phyloP scores from a whole-genome alignment of 148 eudicot species.

The Nepenthes gracilis region DNA sequence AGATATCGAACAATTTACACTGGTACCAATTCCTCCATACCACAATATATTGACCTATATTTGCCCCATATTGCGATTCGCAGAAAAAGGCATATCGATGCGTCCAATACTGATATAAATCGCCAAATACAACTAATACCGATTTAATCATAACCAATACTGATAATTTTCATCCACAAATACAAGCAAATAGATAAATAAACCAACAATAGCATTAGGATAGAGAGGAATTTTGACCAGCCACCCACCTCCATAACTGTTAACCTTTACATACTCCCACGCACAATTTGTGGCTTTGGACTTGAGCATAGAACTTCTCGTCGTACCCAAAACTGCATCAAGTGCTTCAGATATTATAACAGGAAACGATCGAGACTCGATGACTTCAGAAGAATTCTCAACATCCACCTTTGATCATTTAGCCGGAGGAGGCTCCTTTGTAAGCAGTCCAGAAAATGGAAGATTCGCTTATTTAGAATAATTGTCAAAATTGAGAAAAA shows the following conservation, averaged over 20 bases:
- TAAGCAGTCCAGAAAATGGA: not conserved
- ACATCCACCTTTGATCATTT: constrained; percentile 36
- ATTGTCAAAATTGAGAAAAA: not conserved
- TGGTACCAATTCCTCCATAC: too few species aligned
- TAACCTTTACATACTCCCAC: constrained; percentile 54
- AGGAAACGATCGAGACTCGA: constrained; percentile 26
- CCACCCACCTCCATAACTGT: constrained; percentile 48
- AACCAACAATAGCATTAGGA: too few species aligned
- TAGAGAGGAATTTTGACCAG: not conserved
- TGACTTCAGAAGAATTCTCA: constrained; percentile 24
- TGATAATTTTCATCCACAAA: too few species aligned
- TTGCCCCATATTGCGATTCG: too few species aligned
- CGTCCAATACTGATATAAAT: not conserved
- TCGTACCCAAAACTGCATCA: constrained; percentile 50
- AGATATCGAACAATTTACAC: too few species aligned
- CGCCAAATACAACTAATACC: not conserved
- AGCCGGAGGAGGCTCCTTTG: constrained; percentile 35
- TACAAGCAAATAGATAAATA: too few species aligned
- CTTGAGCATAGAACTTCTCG: constrained; percentile 47
- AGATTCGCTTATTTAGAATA: not conserved
- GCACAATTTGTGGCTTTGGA: constrained; percentile 43
- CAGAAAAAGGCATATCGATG: too few species aligned
- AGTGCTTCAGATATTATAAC: constrained; percentile 58
- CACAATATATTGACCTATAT: too few species aligned
- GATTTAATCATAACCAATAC: not conserved